Percentiles rank a stretch among this genome's conserved stretches.
Evolutionary conservation across 2,329 filamentous ascomycete species (phyloP).

Genomic region (Cladosporium sp.): DNA sequence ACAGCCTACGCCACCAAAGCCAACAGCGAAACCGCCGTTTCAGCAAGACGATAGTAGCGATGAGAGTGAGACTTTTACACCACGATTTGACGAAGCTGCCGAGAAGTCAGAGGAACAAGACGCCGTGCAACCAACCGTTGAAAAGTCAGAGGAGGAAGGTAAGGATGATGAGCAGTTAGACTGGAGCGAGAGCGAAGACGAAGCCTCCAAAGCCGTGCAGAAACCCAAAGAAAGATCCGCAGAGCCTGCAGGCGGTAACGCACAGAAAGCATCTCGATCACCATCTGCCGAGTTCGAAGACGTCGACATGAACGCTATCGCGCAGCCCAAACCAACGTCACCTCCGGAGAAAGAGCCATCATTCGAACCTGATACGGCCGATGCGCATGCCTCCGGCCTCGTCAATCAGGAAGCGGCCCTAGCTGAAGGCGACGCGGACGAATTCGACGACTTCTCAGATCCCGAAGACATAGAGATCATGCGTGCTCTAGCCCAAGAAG

Average conservation of each 20-base stretch:
- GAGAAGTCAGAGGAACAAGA: not conserved
- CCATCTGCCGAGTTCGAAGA: slow-evolving; percentile 50
- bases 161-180: slow-evolving; percentile 34
- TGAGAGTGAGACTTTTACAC: slow-evolving; percentile 14
- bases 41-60: slow-evolving; percentile 16
- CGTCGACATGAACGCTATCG: slow-evolving; percentile 32
- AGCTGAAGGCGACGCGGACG: slow-evolving; percentile 22
- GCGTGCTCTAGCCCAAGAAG: slow-evolving; percentile 79
- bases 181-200: slow-evolving; percentile 52
- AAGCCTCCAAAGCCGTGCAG: slow-evolving; percentile 13
- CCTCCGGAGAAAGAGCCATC: not conserved
- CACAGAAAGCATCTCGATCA: slow-evolving; percentile 30
- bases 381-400: slow-evolving; percentile 12
- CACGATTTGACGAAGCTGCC: slow-evolving; percentile 1
- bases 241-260: slow-evolving; percentile 4
- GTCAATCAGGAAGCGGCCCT: slow-evolving; percentile 26
- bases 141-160: not conserved
- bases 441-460: slow-evolving; percentile 59
- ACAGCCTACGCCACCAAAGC: slow-evolving; percentile 1
- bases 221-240: slow-evolving; percentile 5
- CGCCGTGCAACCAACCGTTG: not conserved
- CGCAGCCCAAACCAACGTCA: not conserved
- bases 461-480: slow-evolving; percentile 89
- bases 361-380: not conserved
- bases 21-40: slow-evolving; percentile 14